Evolutionary conservation across 2,329 filamentous ascomycete genomes (phyloP), one percentile per base, ranked within the genome.

Genomic region (Fusarium drepaniforme): DNA sequence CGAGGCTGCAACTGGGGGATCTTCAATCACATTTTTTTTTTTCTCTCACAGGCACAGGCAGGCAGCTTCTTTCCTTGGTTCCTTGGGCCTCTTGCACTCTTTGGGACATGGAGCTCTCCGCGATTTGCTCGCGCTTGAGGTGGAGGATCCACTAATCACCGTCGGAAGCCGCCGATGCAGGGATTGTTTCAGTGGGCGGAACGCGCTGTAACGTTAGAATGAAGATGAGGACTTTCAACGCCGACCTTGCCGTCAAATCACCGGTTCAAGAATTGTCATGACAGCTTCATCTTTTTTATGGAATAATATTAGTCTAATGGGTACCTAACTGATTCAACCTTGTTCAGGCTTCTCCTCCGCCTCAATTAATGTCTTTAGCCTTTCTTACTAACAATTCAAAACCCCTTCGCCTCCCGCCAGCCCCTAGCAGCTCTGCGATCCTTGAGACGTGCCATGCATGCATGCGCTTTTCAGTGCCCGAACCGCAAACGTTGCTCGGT

Each of bases 21-120:
- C 77, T 77, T 64, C 72, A 71, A 68, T 49, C 44, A 68, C 60
- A 75, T 60, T 77, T 77, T 78, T 78, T 78, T 78, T 71, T 58
- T 30, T 53, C 28, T 33, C 49, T 53, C 18, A n/a, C 49, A 53
- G 49, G 44, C 44, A 49, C 21, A 42, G 40, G 44, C 23, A 49
- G 44, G 28, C 49, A 40, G 37, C 67, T 38, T 69, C 71, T 71
- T 71, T 67, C 66, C 61, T 28, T 23, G 46, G 28, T 44, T 37
- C 64, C 66, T 67, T 63, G 57, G 64, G 33, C 12, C 66, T 74
- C 64, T 71, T 71, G 62, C 66, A 71, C 57, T 51, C 56, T 74
- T 74, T 56, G 35, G 65, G 61, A 61, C 61, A 64, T 64, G 66
- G 71, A 58, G 40, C 53, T 64, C 61, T 62, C 67, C 74, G 67